Evolutionary conservation across 2,329 filamentous ascomycete species (phyloP), one percentile per base, ranked within the genome.

Genomic region (Nemania sp.): DNA sequence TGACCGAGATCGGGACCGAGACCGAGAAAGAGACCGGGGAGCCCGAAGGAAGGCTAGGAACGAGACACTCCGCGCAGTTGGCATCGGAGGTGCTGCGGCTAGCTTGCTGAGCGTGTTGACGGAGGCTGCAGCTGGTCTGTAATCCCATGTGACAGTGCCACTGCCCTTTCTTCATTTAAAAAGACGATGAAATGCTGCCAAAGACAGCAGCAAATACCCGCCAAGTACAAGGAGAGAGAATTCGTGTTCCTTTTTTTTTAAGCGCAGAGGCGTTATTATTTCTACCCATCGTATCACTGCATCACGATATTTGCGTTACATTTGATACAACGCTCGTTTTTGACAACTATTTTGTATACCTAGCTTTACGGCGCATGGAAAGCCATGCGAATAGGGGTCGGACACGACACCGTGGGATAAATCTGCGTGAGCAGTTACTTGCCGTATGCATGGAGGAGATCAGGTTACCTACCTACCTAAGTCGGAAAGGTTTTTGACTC

Each of bases 31-130:
- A n/a, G 60, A 60, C 40, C 52, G 60, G 10, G 65, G 54, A 39
- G 50, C 43, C 10, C 60, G 57, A 39, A 62, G 50, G 37, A 64
- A 66, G 67, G 76, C 75, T 12, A 81, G 80, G 73, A 80, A 81
- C 49, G 83, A 85, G 64, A 81, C 83, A 15, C 76, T 87, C 3
- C 79, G 81, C 1, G 83, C 82, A 0, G 85, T 84, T 5, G 82
- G 85, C 1, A 82, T 88, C 32, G 85, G 85, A 3, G 83, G 85
- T 10, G 85, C 84, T 0, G 85, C 86, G 0, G 84, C 81, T 2
- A 86, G 83, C 54, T 72, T 88, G 62, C 68, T 87, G 47, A 81
- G 81, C 55, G 83, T 87, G 1, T 72, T 88, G 34, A 80, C 82
- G 3, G 84, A 88, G 69, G 85, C 84, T 25, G 84, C 83, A 6